Evolutionary conservation across 768 basidiomycete species (phyloP), one percentile per base, ranked within the genome.

Genomic region (Mycena capillaripes): DNA sequence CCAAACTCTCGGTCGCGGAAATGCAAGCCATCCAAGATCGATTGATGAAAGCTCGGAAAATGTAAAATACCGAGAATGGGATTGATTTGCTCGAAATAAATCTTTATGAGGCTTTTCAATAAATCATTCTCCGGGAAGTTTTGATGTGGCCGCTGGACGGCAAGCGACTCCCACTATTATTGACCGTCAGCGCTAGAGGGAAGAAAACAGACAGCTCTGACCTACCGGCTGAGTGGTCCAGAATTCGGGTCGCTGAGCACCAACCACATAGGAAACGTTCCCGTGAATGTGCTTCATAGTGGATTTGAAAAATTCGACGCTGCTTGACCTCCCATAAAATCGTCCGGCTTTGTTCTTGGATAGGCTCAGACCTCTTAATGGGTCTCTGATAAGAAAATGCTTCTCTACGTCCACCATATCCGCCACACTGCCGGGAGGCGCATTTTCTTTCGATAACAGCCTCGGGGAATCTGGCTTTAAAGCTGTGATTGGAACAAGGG

Each of bases 11-110:
- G 42, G 63, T 92, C 86, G 8, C 79, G 81, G 9, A 86, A 75
- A 78, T 94, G 89, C 12, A 87, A 77, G 0, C 86, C 84, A 2
- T 85, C 81, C 1, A 75, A 73, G 19, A 92, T 73, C 34, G 86
- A 83, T 23, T 81, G 81, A 63, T 89, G 83, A 72, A 95, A 95
- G 16, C 87, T 87, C 0, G 90, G 90, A 0, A 86, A 86, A 75
- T 95, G 94, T 4, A 97, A 80, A 9, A 95, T 79, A 0, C 93
- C 93, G 5, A 86, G 74, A 52, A 86, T 78, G 14, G 80, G 67
- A 71, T 94, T 91, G 66, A 87, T 66, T 40, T 86, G 76, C 0
- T 79, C 77, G 75, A 95, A 95, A 78, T 90, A 95, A 11, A 89
- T 80, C 21, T 86, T 81, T 57, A 93, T 80, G 29, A 96, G 83